Evolutionary conservation across 441 rosid genomes (phyloP).

Genomic region (Jatropha multifida): DNA sequence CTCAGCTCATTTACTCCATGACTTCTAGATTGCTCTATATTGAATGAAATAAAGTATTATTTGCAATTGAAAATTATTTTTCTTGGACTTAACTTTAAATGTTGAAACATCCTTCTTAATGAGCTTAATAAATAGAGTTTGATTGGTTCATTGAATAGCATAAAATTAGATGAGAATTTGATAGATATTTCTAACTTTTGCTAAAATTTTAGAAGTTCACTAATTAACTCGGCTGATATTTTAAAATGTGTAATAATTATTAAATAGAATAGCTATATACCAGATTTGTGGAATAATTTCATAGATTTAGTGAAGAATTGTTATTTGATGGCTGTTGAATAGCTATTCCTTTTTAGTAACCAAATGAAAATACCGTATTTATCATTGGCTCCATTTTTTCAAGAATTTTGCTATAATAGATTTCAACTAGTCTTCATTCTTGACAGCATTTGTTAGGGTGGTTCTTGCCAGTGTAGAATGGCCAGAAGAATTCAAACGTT

Average conservation of each 20-base stretch:
- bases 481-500: background rate
- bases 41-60: background rate
- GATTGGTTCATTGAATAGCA: background rate
- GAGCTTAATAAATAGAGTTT: background rate
- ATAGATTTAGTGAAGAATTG: background rate
- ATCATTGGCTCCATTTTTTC: background rate
- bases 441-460: background rate
- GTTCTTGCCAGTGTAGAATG: background rate
- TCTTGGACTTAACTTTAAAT: background rate
- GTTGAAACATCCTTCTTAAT: background rate
- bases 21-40: background rate
- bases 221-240: background rate
- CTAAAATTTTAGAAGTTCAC: background rate
- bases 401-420: background rate
- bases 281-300: background rate
- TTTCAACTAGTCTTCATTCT: background rate
- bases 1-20: too few relatives aligned
- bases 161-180: background rate
- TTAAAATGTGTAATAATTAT: background rate
- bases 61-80: background rate
- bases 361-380: background rate
- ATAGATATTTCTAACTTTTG: background rate
- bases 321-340: background rate
- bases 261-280: background rate
- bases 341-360: background rate